These are phyloP conservation scores for Keithomyces neogunnii DNA, from an alignment of 2,329 filamentous ascomycete species.

Conservation along the genomic window DNA sequence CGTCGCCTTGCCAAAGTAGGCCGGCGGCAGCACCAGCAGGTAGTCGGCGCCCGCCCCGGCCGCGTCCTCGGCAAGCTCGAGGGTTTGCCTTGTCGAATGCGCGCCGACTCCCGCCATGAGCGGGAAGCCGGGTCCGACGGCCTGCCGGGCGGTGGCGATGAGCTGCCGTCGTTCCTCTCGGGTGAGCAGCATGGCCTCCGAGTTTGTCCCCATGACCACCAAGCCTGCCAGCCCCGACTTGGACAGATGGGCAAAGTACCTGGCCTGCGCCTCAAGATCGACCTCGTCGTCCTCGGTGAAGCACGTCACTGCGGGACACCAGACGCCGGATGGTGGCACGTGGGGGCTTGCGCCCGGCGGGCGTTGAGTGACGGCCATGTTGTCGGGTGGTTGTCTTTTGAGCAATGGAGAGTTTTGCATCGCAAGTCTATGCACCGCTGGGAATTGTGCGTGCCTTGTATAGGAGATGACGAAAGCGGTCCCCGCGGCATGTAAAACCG, in stretches of 20 bases:
- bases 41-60: conserved; percentile 19
- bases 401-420: too few species aligned
- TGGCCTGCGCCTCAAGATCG: conserved; percentile 36
- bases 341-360: neutral
- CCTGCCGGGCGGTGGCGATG: conserved; percentile 57
- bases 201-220: conserved; percentile 46
- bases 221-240: conserved; percentile 40
- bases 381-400: neutral
- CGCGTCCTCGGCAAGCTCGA: conserved; percentile 52
- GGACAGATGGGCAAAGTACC: conserved; percentile 44
- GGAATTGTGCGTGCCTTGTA: neutral
- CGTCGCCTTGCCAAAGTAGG: conserved; percentile 30
- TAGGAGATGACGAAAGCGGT: neutral
- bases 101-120: conserved; percentile 64
- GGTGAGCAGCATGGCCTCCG: conserved; percentile 48
- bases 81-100: conserved; percentile 55
- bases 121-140: conserved; percentile 78
- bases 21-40: conserved; percentile 11
- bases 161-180: conserved; percentile 50
- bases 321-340: conserved; percentile 31
- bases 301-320: conserved; percentile 45
- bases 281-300: conserved; percentile 41
- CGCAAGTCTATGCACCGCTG: neutral
- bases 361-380: neutral
- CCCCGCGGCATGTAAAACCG: neutral